Evolutionary conservation across 2,329 filamentous ascomycete species (phyloP), one percentile per base, ranked within the genome.

Genomic region (Penicillium sp.): DNA sequence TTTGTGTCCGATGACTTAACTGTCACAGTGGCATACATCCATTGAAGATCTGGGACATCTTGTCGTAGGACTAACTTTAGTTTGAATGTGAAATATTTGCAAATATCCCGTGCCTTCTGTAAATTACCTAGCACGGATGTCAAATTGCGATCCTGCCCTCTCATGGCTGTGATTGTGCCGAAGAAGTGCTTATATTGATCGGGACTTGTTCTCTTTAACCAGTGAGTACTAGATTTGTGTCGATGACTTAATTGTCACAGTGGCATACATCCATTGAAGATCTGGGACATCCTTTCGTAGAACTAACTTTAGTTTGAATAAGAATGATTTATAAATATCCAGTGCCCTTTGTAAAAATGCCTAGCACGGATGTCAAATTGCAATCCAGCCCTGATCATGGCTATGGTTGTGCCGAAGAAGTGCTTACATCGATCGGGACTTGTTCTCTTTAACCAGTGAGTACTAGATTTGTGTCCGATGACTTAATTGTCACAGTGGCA

Each of bases 341-440:
- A 10, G 52, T 54, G n/a, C 25, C n/a, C n/a, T 55, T 35, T 55
- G 8, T 8, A 22, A n/a, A 25, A 16, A 51, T 49, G 14, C 14
- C 68, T 80, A 94, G 93, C 93, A 96, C 91, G 90, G 91, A 97
- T 97, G 93, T 97, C 93, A 97, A 97, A 97, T 97, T 97, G 88
- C 93, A 95, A 94, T 90, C 83, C 86, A 86, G 89, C 88, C 80
- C 76, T 73, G 75, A 4, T 69, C 80, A 88, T 97, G 91, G 89
- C 91, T 93, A 87, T 84, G 85, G 87, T 93, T 95, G 93, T 92
- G 93, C 93, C 93, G 91, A 93, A 96, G 92, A 96, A 92, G 92
- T 97, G 93, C 93, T 95, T 86, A 96, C 84, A 95, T 85, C 59
- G 67, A 78, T 16, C n/a, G 58, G 64, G 69, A 58, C 55, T 53